Base-by-base conservation (phyloP, 345 rosid species). In the Syzygium jambos region DNA sequence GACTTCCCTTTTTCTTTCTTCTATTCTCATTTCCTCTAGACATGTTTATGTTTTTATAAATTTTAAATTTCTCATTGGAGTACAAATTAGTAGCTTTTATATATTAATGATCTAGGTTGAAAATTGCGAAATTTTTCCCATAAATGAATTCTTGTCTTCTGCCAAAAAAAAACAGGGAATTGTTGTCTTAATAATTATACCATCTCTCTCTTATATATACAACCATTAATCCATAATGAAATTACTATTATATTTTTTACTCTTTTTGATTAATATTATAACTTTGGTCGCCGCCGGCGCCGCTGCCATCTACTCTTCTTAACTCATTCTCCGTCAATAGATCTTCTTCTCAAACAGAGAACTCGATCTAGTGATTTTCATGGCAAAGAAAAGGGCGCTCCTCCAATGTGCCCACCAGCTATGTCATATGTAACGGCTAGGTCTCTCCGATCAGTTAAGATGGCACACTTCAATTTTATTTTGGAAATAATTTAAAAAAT, bases 281-380 rank as follows among this genome's bases (percentile, higher is more conserved):
- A 68, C 6, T 68, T 65, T 30, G 43, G 23, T 16, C 17, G 19
- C 19, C 22, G 15, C 15, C 0, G 0, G 4, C 10, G 17, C 5
- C 54, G 6, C 6, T 2, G 53, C 46, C 7, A 1, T 43, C 46
- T 43, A 29, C 21, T 29, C 77, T 13, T 63, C 38, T 29, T 11
- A 30, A 65, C 29, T 25, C 63, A 25, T 9, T 25, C 14, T 23
- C 6, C 4, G 1, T 57, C n/a, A 4, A 57, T 57, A 23, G 29
- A 57, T 23, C 11, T 25, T 25, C 29, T 25, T 14, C 14, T 10
- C 11, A 27, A 57, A 11, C 2, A 11, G 5, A 56, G 21, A 57
- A 11, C 78, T 8, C 13, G 3, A 16, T 68, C 23, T 16, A 68
- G 78, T 68, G 78, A 68, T 30, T 8, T 55, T 8, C 9, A 55